Evolutionary conservation across 2,329 filamentous ascomycete species (phyloP), one percentile per base, ranked within the genome.

Genomic region (Rhynchosporium graminicola): DNA sequence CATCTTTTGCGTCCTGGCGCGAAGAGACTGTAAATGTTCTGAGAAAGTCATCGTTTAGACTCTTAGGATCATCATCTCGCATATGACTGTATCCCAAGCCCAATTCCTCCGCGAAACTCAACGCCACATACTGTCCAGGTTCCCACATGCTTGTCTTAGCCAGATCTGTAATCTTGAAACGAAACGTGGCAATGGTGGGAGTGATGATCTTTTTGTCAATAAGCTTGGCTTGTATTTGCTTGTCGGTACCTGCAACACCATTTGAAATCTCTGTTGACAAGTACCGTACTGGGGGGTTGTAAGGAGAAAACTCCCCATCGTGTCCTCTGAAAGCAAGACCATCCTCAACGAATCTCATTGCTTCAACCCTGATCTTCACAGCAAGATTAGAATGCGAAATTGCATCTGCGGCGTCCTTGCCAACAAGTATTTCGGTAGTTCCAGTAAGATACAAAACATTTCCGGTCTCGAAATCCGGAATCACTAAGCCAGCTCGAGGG

Each of bases 21-120:
- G 83, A 90, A 1, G 88, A 90, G 0, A 96, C 82, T 1, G 92
- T 96, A 71, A 96, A 96, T 0, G 91, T 96, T 33, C 92, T 80
- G 4, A 95, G 80, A 65, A 86, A 93, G 72, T 97, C 91, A 72
- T 96, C 92, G 69, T 96, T 97, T 15, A 96, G 74, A 68, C 86
- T 90, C 66, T 82, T 82, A 4, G 92, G 92, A 67, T 96, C 91
- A 62, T 89, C 85, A 66, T 96, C 87, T 2, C 86, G 80, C 92
- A 96, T 96, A 73, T 96, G 92, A 55, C 82, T 84, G 74, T 92
- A 96, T 0, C 92, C 92, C 10, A 80, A 74, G 66, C 89, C 85
- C 1, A 96, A 77, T 69, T 93, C 87, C 0, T 80, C 74, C 12
- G 81, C 79, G 70, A 96, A 92, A 64, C 90, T 87, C 2, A 96